These are phyloP conservation scores for Rhodofomes roseus DNA, from an alignment of 1,284 basidiomycete species.

Conservation along the genomic window DNA sequence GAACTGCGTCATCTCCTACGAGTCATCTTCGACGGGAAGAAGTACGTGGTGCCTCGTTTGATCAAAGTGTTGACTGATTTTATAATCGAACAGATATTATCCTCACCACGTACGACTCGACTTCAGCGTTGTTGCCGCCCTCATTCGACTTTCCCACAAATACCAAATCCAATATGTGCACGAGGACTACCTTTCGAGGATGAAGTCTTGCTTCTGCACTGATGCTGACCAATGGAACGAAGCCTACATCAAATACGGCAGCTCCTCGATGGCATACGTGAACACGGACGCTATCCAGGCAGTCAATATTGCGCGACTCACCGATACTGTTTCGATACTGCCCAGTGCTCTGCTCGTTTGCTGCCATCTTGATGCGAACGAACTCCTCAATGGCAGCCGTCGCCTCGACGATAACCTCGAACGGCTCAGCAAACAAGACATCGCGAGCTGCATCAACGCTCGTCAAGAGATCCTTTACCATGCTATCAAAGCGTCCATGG, in stretches of 20 bases:
- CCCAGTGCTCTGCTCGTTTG: background rate
- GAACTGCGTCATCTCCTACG: background rate
- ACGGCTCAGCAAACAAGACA: background rate
- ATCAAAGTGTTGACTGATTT: background rate
- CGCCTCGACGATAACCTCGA: background rate
- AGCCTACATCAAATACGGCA: background rate
- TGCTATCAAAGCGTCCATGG: background rate
- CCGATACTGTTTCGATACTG: background rate
- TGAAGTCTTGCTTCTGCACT: background rate
- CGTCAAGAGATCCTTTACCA: background rate
- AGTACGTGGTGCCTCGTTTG: background rate
- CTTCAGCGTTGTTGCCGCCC: background rate
- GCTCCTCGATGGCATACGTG: background rate
- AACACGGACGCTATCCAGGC: background rate
- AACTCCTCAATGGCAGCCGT: background rate
- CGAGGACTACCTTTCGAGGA: background rate
- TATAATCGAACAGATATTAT: background rate
- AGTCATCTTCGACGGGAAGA: background rate
- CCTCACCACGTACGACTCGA: conserved; percentile 5
- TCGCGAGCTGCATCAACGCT: background rate
- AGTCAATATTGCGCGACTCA: background rate
- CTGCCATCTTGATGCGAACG: background rate
- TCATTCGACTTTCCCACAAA: background rate
- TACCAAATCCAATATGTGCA: background rate
- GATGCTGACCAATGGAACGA: background rate